Conservation (phyloP, 495 filamentous ascomycete species). For the Margaritispora aquatica region DNA sequence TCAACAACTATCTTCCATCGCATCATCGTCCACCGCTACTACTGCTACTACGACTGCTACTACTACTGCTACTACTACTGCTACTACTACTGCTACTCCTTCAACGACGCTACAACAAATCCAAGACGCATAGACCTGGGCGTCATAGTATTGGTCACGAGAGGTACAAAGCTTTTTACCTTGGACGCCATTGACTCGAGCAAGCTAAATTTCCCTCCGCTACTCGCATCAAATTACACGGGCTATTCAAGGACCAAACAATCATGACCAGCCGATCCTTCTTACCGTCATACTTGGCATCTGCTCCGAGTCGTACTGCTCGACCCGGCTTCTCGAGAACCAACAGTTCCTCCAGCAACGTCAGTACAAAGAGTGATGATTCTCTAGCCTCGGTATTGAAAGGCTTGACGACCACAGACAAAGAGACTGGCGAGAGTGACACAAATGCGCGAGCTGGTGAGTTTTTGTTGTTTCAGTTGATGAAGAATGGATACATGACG, state of each 20-base stretch:
- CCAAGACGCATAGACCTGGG: no score
- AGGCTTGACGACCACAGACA: background rate
- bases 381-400: background rate
- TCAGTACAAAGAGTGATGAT: constrained; percentile 9
- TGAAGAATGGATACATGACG: background rate
- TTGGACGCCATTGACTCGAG: background rate
- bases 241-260: background rate
- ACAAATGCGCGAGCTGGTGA: background rate
- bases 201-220: no score
- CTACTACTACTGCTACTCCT: background rate
- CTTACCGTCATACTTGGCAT: constrained; percentile 31
- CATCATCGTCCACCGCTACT: background rate
- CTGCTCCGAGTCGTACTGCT: constrained; percentile 10
- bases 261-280: constrained; percentile 29
- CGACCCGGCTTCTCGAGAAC: constrained; percentile 10
- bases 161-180: background rate
- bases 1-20: background rate
- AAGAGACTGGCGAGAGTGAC: background rate
- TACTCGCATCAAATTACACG: no score
- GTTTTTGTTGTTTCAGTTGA: background rate
- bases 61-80: background rate
- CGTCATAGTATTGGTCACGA: background rate
- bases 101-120: background rate
- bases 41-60: background rate
- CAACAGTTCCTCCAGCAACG: background rate